Evolutionary conservation across 1,139 yeast species (phyloP).

Genomic region (Suhomyces bokatorum): DNA sequence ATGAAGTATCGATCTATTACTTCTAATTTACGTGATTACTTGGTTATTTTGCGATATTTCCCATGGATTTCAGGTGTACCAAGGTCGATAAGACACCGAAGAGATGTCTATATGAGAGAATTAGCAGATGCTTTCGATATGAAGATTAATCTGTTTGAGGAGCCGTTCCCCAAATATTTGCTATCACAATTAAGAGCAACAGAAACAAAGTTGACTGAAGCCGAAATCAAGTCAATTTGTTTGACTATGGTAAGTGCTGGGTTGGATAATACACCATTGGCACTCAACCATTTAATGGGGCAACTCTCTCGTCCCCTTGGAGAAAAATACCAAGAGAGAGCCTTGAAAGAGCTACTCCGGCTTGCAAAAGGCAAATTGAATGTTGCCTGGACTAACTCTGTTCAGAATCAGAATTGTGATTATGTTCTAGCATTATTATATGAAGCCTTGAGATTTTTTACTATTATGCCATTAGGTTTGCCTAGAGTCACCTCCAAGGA

Average conservation of each 20-base stretch:
- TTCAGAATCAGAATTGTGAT: slow-evolving; percentile 39
- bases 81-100: slow-evolving; percentile 37
- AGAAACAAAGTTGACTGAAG: slow-evolving; percentile 23
- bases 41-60: slow-evolving; percentile 52
- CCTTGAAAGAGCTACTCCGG: slow-evolving; percentile 35
- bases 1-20: slow-evolving; percentile 64
- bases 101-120: slow-evolving; percentile 56
- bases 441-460: slow-evolving; percentile 62
- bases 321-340: slow-evolving; percentile 42
- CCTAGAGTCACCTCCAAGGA: slow-evolving; percentile 61
- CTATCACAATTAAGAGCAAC: slow-evolving; percentile 3
- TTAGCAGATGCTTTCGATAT: slow-evolving; percentile 23
- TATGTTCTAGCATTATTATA: slow-evolving; percentile 59
- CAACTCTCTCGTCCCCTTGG: slow-evolving; percentile 58
- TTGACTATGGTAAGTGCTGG: slow-evolving; percentile 82
- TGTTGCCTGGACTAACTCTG: slow-evolving; percentile 50
- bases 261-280: slow-evolving; percentile 69
- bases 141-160: not conserved
- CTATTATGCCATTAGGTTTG: slow-evolving; percentile 66
- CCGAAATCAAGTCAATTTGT: slow-evolving; percentile 63
- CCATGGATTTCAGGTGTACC: slow-evolving; percentile 31
- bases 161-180: not conserved
- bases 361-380: slow-evolving; percentile 30
- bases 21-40: slow-evolving; percentile 60
- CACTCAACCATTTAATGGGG: slow-evolving; percentile 60